These are phyloP conservation scores for Delonix regia DNA, from an alignment of 306 rosid genomes.

Conservation along the genomic window DNA sequence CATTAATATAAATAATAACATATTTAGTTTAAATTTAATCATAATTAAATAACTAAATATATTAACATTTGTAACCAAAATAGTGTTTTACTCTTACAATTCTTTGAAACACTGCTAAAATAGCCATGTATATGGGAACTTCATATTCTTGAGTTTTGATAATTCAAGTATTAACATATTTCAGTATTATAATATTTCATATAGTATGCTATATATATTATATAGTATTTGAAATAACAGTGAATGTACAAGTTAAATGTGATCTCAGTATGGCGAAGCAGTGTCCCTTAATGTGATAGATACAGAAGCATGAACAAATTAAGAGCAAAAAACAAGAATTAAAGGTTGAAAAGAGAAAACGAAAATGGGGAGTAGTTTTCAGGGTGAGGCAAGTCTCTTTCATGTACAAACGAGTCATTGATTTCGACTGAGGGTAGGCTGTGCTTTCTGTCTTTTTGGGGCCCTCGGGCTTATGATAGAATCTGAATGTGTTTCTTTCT, in stretches of 20 bases:
- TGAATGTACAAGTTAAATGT: neutral
- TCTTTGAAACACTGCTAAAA: neutral
- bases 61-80: too few relatives aligned
- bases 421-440: slow-evolving; percentile 43
- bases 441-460: slow-evolving; percentile 49
- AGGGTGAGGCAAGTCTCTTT: slow-evolving; percentile 42
- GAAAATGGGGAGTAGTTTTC: slow-evolving; percentile 35
- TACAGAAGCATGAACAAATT: neutral
- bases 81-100: too few relatives aligned
- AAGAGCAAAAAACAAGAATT: neutral
- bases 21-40: too few relatives aligned
- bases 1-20: too few relatives aligned
- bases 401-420: slow-evolving; percentile 37
- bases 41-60: too few relatives aligned
- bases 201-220: too few relatives aligned
- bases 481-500: slow-evolving; percentile 33
- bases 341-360: neutral
- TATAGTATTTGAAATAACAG: neutral
- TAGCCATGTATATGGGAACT: neutral
- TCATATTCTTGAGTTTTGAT: neutral
- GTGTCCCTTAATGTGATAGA: slow-evolving; percentile 3
- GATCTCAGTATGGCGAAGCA: too few relatives aligned
- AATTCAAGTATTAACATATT: too few relatives aligned
- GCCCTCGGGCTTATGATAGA: slow-evolving; percentile 44
- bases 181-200: too few relatives aligned